These are phyloP conservation scores for Podospora comata DNA, from an alignment of 495 filamentous ascomycete species.

Conservation along the genomic window DNA sequence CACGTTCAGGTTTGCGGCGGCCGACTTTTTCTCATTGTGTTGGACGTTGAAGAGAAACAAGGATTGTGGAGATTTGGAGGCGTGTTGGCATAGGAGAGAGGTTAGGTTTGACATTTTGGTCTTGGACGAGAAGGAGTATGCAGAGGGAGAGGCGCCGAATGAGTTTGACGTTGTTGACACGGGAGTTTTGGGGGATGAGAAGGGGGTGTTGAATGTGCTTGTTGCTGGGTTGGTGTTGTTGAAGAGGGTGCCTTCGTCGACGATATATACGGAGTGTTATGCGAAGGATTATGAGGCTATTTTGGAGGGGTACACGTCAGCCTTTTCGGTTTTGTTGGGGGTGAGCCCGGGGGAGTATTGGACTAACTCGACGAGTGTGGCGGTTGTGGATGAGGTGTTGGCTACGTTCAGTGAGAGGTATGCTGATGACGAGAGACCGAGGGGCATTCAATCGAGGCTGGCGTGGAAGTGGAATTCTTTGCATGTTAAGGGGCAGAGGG, in stretches of 20 bases:
- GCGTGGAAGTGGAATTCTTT: conserved; percentile 26
- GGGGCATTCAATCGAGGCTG: conserved; percentile 25
- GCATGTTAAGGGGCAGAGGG: conserved; percentile 17
- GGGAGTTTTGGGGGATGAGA: conserved; percentile 50
- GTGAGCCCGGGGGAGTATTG: conserved; percentile 49
- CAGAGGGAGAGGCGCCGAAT: conserved; percentile 32
- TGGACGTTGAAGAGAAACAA: conserved; percentile 41
- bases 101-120: conserved; percentile 29
- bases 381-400: conserved; percentile 31
- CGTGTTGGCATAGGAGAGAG: conserved; percentile 32
- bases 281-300: conserved; percentile 33
- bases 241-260: conserved; percentile 35
- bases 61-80: conserved; percentile 20
- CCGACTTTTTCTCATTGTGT: conserved; percentile 47
- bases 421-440: neutral
- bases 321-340: conserved; percentile 47
- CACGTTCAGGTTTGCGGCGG: conserved; percentile 42
- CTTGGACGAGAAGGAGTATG: conserved; percentile 44
- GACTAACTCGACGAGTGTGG: conserved; percentile 43
- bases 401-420: neutral
- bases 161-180: conserved; percentile 60
- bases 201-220: conserved; percentile 49
- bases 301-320: conserved; percentile 44
- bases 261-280: conserved; percentile 46
- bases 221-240: conserved; percentile 48